These are phyloP conservation scores for Orobanche coerulescens DNA, from an alignment of 257 asterid genomes.

Conservation along the genomic window DNA sequence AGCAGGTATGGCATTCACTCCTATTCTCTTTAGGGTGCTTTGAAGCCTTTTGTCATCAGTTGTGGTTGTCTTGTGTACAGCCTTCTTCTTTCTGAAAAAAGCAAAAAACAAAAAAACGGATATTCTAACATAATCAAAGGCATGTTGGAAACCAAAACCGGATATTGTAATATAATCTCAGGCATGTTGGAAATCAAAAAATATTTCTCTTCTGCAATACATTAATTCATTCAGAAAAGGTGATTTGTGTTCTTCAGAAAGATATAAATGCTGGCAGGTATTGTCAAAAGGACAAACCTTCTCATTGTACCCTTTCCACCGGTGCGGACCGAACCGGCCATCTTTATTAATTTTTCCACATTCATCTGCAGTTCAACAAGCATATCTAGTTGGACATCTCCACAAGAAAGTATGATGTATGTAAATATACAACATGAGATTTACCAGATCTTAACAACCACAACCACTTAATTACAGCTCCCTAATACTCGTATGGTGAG, in stretches of 20 bases:
- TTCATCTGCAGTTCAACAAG: constrained; percentile 45
- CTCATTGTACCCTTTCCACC: constrained; percentile 73
- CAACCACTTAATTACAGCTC: background rate
- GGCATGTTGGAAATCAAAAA: background rate
- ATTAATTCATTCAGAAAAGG: background rate
- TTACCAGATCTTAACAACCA: background rate
- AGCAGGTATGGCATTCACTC: constrained; percentile 63
- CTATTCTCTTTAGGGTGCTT: constrained; percentile 66
- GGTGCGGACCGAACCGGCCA: constrained; percentile 70
- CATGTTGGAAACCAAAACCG: background rate
- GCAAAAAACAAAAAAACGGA: background rate
- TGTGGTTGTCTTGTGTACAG: constrained; percentile 66
- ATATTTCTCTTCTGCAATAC: background rate
- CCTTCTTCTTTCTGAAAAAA: constrained; percentile 63
- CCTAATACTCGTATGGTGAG: background rate
- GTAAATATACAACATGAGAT: background rate
- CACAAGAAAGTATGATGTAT: background rate
- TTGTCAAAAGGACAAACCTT: constrained; percentile 31
- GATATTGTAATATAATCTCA: background rate
- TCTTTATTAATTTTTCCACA: constrained; percentile 60
- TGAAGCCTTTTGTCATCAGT: constrained; percentile 71
- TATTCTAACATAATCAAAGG: background rate
- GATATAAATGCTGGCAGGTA: background rate
- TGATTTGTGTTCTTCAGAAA: background rate
- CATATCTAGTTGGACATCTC: background rate